These are phyloP conservation scores for Neophaeococcomyces mojaviensis DNA, from an alignment of 2,329 filamentous ascomycete species.

Conservation along the genomic window DNA sequence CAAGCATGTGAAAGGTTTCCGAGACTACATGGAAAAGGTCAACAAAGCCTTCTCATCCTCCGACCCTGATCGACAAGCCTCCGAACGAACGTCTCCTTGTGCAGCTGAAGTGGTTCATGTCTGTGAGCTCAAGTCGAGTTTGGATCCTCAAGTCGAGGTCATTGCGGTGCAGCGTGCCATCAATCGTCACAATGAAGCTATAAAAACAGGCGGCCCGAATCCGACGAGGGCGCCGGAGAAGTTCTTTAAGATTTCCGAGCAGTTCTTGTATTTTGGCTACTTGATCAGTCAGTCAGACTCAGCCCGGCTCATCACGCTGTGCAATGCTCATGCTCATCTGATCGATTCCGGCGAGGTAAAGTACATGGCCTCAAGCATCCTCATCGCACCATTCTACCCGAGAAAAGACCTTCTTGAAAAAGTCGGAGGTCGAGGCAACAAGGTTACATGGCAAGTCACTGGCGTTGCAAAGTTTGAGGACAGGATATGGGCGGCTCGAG, in stretches of 20 bases:
- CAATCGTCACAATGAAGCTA: constrained; percentile 66
- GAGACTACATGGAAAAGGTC: constrained; percentile 72
- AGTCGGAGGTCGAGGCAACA: constrained; percentile 78
- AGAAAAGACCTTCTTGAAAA: constrained; percentile 66
- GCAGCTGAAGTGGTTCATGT: constrained; percentile 79
- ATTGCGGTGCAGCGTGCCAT: constrained; percentile 83
- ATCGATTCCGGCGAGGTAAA: constrained; percentile 64
- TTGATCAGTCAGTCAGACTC: constrained; percentile 67
- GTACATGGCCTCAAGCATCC: constrained; percentile 78
- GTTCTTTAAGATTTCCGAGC: constrained; percentile 69
- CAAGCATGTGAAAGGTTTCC: constrained; percentile 69
- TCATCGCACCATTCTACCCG: constrained; percentile 75
- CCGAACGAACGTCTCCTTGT: constrained; percentile 55
- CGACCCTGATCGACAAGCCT: constrained; percentile 28
- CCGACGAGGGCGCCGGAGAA: constrained; percentile 37
- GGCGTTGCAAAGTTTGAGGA: constrained; percentile 69
- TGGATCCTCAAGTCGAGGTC: constrained; percentile 72
- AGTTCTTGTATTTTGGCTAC: constrained; percentile 87
- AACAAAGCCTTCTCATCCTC: constrained; percentile 53
- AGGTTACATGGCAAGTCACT: constrained; percentile 75
- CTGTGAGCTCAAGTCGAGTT: constrained; percentile 61
- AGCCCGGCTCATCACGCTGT: constrained; percentile 60
- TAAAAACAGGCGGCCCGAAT: constrained; percentile 25
- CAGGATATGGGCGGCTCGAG: constrained; percentile 76
- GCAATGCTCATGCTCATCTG: constrained; percentile 51